These are phyloP conservation scores for Penicillium paneum DNA, from an alignment of 2,329 filamentous ascomycete species.

Conservation along the genomic window DNA sequence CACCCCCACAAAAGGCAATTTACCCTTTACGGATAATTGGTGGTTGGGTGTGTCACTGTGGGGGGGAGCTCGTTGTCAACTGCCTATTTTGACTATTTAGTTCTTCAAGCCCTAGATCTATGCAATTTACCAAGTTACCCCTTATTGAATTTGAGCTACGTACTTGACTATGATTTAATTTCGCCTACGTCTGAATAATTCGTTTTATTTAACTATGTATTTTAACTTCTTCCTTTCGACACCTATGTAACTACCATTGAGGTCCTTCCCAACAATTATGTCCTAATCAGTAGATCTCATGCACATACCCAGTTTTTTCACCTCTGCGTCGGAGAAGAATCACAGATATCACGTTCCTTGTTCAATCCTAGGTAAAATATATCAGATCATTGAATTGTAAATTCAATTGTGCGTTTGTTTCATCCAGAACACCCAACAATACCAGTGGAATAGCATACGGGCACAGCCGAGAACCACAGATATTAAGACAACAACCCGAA, in stretches of 20 bases:
- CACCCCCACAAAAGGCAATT: background rate
- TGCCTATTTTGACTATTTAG: background rate
- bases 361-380: background rate
- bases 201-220: too few relatives aligned
- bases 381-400: background rate
- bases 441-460: background rate
- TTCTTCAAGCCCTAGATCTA: background rate
- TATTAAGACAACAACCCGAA: background rate
- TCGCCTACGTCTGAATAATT: too few relatives aligned
- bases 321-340: background rate
- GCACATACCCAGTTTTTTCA: too few relatives aligned
- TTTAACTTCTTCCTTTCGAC: too few relatives aligned
- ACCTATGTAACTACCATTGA: too few relatives aligned
- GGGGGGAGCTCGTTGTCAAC: conserved; percentile 4
- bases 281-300: too few relatives aligned
- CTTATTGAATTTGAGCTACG: background rate
- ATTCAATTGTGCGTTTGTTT: background rate
- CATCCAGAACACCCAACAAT: background rate
- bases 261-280: too few relatives aligned
- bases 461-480: background rate
- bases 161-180: too few relatives aligned
- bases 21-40: background rate
- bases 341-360: background rate
- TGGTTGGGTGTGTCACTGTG: background rate
- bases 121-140: background rate